A percentile compares a stretch with the other conserved stretches of the same genome.
Conservation (phyloP, 129 eudicot species). For the Centaurea solstitialis region DNA sequence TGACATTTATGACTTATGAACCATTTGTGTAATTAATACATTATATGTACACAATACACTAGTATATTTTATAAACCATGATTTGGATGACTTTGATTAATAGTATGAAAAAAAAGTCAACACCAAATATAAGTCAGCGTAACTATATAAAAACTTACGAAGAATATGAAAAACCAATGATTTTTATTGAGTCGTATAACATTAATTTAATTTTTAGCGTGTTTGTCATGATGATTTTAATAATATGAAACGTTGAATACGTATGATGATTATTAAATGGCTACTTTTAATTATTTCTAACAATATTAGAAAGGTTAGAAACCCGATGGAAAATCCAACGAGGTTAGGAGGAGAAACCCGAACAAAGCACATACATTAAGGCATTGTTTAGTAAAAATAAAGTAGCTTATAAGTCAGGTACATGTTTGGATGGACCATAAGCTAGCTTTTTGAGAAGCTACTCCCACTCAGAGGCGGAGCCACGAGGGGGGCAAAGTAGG, state of each 20-base stretch:
- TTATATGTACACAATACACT: not conserved
- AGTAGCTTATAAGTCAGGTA: too few relatives aligned
- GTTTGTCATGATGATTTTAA: not conserved
- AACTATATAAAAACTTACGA: not conserved
- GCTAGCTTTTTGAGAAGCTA: too few relatives aligned
- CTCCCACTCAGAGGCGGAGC: too few relatives aligned
- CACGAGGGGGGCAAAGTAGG: too few relatives aligned
- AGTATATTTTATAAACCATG: not conserved
- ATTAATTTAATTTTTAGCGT: not conserved
- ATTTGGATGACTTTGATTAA: not conserved
- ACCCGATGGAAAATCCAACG: too few relatives aligned
- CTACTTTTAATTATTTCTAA: not conserved
- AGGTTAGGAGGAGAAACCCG: too few relatives aligned
- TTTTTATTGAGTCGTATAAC: not conserved
- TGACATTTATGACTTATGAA: not conserved
- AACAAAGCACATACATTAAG: too few relatives aligned
- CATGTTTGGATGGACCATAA: too few relatives aligned
- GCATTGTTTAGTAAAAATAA: too few relatives aligned
- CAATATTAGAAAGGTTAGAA: too few relatives aligned
- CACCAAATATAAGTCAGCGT: not conserved
- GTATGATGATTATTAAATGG: not conserved
- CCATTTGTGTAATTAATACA: not conserved
- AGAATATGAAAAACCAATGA: not conserved
- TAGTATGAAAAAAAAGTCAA: not conserved
- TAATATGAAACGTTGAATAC: not conserved